Percentiles rank a stretch among this genome's conserved stretches.
These are phyloP conservation scores for Psilocybe tampanensis DNA, from an alignment of 768 basidiomycete genomes.

Conservation along the genomic window DNA sequence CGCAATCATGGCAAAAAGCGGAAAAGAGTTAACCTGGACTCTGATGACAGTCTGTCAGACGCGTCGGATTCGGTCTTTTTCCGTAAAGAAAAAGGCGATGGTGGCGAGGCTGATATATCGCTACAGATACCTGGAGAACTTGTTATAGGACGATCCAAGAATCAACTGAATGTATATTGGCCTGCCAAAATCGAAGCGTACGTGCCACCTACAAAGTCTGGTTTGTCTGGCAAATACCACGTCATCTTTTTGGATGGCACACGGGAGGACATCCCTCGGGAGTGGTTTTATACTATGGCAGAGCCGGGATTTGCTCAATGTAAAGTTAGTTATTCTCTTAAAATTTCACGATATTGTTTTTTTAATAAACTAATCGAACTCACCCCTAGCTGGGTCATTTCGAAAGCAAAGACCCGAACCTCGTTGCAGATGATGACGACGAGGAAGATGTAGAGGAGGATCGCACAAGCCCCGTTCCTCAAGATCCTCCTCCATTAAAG, in stretches of 20 bases:
- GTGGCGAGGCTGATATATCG: constrained; percentile 41
- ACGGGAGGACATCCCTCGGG: constrained; percentile 41
- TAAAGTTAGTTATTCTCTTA: constrained; percentile 38
- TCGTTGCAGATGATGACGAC: constrained; percentile 38
- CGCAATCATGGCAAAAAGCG: neutral
- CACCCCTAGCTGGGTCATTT: constrained; percentile 54
- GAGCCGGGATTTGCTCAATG: constrained; percentile 68
- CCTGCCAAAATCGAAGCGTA: constrained; percentile 64
- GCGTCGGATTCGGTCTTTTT: neutral
- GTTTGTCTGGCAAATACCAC: constrained; percentile 46
- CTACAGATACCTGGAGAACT: constrained; percentile 70
- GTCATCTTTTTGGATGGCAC: constrained; percentile 63
- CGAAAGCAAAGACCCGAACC: constrained; percentile 45
- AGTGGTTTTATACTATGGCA: constrained; percentile 58
- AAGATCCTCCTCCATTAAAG: constrained; percentile 42
- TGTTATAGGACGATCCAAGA: constrained; percentile 52
- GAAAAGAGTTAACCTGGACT: neutral
- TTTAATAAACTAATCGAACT: neutral
- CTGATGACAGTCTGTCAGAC: neutral
- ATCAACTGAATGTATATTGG: constrained; percentile 52
- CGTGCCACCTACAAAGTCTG: constrained; percentile 43
- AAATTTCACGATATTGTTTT: neutral
- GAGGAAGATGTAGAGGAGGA: constrained; percentile 3
- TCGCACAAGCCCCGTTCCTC: constrained; percentile 44
- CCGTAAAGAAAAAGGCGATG: neutral